A percentile compares a stretch with the other conserved stretches of the same genome.
phyloP scores from a whole-genome alignment of 176 grass and related monocot genomes.

The Urochloa ruziziensis region DNA sequence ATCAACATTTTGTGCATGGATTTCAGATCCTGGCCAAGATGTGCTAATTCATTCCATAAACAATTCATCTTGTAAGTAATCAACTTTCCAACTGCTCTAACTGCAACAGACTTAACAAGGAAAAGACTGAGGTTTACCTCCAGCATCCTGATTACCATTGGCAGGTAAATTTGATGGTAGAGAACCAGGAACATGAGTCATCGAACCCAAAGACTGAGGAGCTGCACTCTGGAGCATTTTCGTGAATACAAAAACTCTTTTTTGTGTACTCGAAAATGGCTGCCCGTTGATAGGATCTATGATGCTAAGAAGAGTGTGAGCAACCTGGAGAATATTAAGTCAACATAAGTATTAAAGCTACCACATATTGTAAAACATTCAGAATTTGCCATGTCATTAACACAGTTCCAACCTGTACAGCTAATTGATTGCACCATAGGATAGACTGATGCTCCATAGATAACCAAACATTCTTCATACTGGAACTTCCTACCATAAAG shows the following conservation, averaged over 20 bases:
- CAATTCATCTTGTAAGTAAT: conserved; percentile 24
- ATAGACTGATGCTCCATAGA: conserved; percentile 97
- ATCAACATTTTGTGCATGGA: conserved; percentile 19
- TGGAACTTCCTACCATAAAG: conserved; percentile 85
- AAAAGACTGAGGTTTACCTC: conserved; percentile 45
- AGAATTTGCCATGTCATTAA: conserved; percentile 8
- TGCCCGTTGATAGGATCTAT: conserved; percentile 61
- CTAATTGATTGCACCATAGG: conserved; percentile 99
- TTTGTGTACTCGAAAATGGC: conserved; percentile 64
- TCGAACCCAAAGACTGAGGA: conserved; percentile 66
- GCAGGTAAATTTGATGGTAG: conserved; percentile 25
- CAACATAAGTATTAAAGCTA: conserved; percentile 11
- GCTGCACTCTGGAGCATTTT: conserved; percentile 91
- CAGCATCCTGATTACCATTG: conserved; percentile 24
- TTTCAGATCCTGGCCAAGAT: conserved; percentile 2
- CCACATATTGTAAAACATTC: conserved; percentile 21
- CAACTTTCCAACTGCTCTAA: conserved; percentile 27
- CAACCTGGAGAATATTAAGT: conserved; percentile 59
- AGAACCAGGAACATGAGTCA: conserved; percentile 35
- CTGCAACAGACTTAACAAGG: conserved; percentile 4
- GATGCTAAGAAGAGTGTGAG: conserved; percentile 84
- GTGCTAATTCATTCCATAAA: conserved; percentile 1
- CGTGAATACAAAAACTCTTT: conserved; percentile 72
- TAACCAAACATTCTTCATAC: conserved; percentile 97
- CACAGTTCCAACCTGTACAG: conserved; percentile 62